A percentile compares a stretch with the other conserved stretches of the same genome.
Evolutionary conservation across 2,329 filamentous ascomycete genomes (phyloP).

Genomic region (Neurospora sp.): DNA sequence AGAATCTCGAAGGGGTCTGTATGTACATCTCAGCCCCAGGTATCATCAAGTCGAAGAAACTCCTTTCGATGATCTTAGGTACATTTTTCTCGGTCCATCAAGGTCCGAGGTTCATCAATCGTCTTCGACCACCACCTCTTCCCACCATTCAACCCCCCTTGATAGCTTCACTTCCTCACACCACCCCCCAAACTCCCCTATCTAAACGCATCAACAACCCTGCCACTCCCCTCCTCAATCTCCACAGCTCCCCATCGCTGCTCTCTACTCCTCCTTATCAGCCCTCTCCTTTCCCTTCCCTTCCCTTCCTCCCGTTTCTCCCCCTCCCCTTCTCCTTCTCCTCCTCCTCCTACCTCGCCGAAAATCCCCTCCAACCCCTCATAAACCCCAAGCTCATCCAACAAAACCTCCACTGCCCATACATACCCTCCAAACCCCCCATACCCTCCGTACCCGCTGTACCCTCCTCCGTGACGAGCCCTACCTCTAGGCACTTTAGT

Average conservation of each 20-base stretch:
- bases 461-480: slow-evolving; percentile 24
- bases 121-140: too few relatives aligned
- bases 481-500: slow-evolving; percentile 31
- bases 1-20: background rate
- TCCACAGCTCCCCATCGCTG: slow-evolving; percentile 44
- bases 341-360: slow-evolving; percentile 17
- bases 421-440: slow-evolving; percentile 15
- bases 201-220: slow-evolving; percentile 30
- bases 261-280: slow-evolving; percentile 32
- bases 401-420: slow-evolving; percentile 41
- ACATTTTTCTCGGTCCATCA: background rate
- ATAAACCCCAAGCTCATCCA: slow-evolving; percentile 39
- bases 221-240: slow-evolving; percentile 24
- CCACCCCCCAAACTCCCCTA: too few relatives aligned
- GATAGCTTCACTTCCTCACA: too few relatives aligned
- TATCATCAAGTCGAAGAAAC: background rate
- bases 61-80: background rate
- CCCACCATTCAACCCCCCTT: too few relatives aligned
- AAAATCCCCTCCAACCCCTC: slow-evolving; percentile 8
- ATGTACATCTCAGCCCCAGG: background rate
- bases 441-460: slow-evolving; percentile 8
- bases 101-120: background rate
- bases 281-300: slow-evolving; percentile 16
- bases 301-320: slow-evolving; percentile 8
- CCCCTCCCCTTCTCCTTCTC: slow-evolving; percentile 7